Conservation (phyloP, 495 filamentous ascomycete genomes). For the Bombardia bombarda region DNA sequence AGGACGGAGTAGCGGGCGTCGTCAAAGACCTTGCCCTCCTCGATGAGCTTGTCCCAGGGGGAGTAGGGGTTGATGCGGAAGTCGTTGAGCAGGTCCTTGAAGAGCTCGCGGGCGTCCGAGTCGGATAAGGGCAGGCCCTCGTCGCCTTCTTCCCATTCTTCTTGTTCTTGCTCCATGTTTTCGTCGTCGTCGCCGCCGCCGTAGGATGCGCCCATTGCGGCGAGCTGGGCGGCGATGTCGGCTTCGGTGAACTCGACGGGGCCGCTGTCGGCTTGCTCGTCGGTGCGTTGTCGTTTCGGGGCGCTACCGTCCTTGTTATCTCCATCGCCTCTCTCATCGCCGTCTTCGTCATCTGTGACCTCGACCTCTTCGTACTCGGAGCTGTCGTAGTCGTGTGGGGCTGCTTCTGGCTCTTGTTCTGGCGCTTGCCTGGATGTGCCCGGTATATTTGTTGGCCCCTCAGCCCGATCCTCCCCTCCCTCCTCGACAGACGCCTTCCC, state of each 20-base stretch:
- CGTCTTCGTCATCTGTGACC: slow-evolving; percentile 62
- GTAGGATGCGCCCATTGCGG: slow-evolving; percentile 76
- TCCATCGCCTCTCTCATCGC: slow-evolving; percentile 30
- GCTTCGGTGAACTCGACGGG: slow-evolving; percentile 90
- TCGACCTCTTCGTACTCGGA: slow-evolving; percentile 84
- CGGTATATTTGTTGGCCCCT: slow-evolving; percentile 3
- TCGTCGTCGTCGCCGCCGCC: slow-evolving; percentile 45
- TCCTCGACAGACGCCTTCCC: not conserved
- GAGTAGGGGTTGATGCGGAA: slow-evolving; percentile 75
- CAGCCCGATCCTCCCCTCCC: slow-evolving; percentile 2
- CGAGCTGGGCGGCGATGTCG: slow-evolving; percentile 88
- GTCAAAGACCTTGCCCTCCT: slow-evolving; percentile 73
- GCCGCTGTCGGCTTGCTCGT: slow-evolving; percentile 41
- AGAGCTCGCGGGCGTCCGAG: slow-evolving; percentile 61
- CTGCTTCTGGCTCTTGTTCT: not conserved
- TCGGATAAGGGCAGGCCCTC: slow-evolving; percentile 60
- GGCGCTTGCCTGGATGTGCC: not conserved
- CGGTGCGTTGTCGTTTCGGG: slow-evolving; percentile 59
- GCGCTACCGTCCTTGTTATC: slow-evolving; percentile 42
- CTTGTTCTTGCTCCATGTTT: slow-evolving; percentile 55
- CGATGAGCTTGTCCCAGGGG: slow-evolving; percentile 82
- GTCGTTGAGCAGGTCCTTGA: slow-evolving; percentile 81
- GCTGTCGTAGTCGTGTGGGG: slow-evolving; percentile 28
- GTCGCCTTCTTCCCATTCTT: slow-evolving; percentile 63
- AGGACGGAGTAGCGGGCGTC: slow-evolving; percentile 82